Conservation (phyloP, 805 yeast species). For the Schizosaccharomyces japonicus region DNA sequence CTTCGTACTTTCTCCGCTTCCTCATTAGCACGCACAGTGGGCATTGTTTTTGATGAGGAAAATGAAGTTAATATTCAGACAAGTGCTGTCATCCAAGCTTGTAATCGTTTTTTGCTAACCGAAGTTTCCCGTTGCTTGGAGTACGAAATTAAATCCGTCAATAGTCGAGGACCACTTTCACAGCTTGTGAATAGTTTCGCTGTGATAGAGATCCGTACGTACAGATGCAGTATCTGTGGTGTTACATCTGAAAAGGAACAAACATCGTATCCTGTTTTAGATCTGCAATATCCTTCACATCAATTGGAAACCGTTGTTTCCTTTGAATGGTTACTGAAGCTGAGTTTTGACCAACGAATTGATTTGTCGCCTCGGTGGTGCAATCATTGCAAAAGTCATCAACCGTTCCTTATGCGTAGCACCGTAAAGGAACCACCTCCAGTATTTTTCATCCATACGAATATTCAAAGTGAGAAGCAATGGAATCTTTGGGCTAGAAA, state of each 20-base stretch:
- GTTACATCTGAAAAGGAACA: not conserved
- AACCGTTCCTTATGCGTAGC: not conserved
- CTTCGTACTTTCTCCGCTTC: constrained; percentile 22
- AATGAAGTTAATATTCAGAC: not conserved
- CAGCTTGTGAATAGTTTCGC: not conserved
- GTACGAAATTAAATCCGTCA: not conserved
- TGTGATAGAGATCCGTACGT: not conserved
- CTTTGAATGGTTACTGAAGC: not conserved
- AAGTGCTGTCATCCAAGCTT: not conserved
- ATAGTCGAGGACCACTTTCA: not conserved
- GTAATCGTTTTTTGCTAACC: not conserved
- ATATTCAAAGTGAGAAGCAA: not conserved
- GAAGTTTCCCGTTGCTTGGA: not conserved
- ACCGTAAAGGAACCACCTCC: not conserved
- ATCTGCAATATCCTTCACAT: not conserved
- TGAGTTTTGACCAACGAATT: not conserved
- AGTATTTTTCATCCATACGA: not conserved
- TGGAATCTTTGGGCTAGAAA: constrained; percentile 8
- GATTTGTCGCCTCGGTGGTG: constrained; percentile 1
- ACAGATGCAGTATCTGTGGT: not conserved
- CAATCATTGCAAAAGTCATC: not conserved
- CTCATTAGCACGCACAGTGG: not conserved
- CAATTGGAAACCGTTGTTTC: not conserved
- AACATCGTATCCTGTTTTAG: not conserved
- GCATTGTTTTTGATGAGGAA: not conserved